These are phyloP conservation scores for Gamarada debralockiae DNA, from an alignment of 495 filamentous ascomycete genomes.

Conservation along the genomic window DNA sequence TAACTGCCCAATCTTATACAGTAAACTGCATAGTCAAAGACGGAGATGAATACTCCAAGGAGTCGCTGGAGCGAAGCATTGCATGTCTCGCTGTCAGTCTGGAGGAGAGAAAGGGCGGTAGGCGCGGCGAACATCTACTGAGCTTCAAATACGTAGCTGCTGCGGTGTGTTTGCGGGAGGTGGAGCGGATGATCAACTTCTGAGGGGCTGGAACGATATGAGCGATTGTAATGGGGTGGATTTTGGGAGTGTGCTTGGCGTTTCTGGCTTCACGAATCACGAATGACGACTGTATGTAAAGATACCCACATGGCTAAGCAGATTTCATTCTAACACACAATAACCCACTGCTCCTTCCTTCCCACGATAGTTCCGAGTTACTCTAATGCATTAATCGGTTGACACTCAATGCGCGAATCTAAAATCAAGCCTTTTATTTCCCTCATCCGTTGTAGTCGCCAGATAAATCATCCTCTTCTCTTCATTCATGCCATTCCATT, in stretches of 20 bases:
- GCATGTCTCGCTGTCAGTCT: constrained; percentile 22
- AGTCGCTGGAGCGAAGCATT: constrained; percentile 18
- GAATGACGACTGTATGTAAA: too few relatives aligned
- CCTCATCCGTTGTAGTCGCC: constrained; percentile 57
- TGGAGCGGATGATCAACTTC: constrained; percentile 7
- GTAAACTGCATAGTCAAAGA: constrained; percentile 21
- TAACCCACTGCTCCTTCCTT: too few relatives aligned
- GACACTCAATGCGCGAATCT: constrained; percentile 31
- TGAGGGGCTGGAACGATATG: too few relatives aligned
- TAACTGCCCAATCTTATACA: too few relatives aligned
- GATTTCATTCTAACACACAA: too few relatives aligned
- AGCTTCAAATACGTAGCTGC: constrained; percentile 27
- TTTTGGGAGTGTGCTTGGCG: too few relatives aligned
- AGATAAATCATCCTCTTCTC: constrained; percentile 62
- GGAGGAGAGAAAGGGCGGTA: constrained; percentile 5
- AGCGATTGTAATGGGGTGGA: too few relatives aligned
- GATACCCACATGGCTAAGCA: too few relatives aligned
- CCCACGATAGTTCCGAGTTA: too few relatives aligned
- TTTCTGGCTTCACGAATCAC: too few relatives aligned
- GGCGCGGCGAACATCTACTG: neutral
- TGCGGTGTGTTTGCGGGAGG: constrained; percentile 22
- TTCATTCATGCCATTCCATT: constrained; percentile 56
- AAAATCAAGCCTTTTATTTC: constrained; percentile 68
- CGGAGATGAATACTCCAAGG: constrained; percentile 7
- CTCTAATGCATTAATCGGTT: too few relatives aligned